These are phyloP conservation scores for Echinosophora koreensis DNA, from an alignment of 306 rosid species.

Conservation along the genomic window DNA sequence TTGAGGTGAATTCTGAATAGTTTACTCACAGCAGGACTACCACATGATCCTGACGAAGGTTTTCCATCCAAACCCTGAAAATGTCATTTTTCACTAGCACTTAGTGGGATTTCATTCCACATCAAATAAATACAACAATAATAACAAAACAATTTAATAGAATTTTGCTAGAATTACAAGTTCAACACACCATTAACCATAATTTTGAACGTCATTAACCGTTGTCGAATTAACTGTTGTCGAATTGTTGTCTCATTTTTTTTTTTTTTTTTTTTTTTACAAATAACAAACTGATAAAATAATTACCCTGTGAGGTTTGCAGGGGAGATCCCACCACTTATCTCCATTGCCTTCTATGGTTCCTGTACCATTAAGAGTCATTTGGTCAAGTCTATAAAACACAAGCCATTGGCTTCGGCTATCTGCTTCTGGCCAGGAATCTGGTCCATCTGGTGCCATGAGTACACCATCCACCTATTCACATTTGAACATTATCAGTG, in stretches of 20 bases:
- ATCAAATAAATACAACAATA: neutral
- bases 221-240: no score
- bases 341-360: constrained; percentile 96
- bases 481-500: constrained; percentile 29
- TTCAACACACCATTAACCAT: no score
- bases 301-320: constrained; percentile 95
- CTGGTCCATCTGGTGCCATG: constrained; percentile 92
- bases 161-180: no score
- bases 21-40: constrained; percentile 88
- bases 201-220: no score
- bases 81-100: neutral
- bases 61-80: constrained; percentile 88
- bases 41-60: constrained; percentile 85
- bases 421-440: constrained; percentile 80
- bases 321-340: constrained; percentile 97
- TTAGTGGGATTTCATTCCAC: constrained; percentile 30
- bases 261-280: no score
- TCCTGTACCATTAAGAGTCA: constrained; percentile 86
- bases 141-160: neutral
- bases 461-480: constrained; percentile 82
- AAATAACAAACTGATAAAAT: neutral
- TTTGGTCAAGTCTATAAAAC: constrained; percentile 76
- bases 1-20: constrained; percentile 12
- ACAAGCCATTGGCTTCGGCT: constrained; percentile 89
- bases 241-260: no score